Evolutionary conservation across 2,329 filamentous ascomycete species (phyloP).

Genomic region (Neonectria ditissima): DNA sequence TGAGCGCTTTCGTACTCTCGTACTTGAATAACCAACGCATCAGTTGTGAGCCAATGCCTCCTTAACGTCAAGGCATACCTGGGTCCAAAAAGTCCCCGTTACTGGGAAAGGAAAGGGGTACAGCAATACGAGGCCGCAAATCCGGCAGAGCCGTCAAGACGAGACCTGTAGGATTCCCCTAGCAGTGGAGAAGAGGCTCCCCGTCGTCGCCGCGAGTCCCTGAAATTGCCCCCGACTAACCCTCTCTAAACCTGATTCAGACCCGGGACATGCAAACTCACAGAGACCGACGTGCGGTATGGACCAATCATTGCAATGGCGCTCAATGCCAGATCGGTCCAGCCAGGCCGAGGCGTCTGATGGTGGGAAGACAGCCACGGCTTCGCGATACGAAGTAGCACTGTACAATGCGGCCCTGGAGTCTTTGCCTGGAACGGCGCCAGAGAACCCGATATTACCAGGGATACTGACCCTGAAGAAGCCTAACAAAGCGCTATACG

Average conservation of each 20-base stretch:
- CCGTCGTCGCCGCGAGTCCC: slow-evolving; percentile 25
- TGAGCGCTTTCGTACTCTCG: no score
- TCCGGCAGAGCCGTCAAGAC: slow-evolving; percentile 1
- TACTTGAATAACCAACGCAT: not conserved
- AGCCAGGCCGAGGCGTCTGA: slow-evolving; percentile 22
- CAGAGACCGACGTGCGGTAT: slow-evolving; percentile 28
- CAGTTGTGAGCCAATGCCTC: not conserved
- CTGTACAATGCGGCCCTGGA: slow-evolving; percentile 1
- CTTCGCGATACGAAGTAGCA: slow-evolving; percentile 19
- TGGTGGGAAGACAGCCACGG: slow-evolving; percentile 20
- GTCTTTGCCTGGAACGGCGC: slow-evolving; percentile 3
- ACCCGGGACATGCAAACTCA: slow-evolving; percentile 13
- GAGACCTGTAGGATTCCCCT: slow-evolving; percentile 2
- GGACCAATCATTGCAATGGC: slow-evolving; percentile 37
- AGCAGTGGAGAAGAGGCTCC: slow-evolving; percentile 4
- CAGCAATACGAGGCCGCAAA: slow-evolving; percentile 7
- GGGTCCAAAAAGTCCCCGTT: not conserved
- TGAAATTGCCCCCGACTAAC: slow-evolving; percentile 30
- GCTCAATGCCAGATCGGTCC: slow-evolving; percentile 30
- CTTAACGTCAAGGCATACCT: not conserved
- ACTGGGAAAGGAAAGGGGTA: not conserved
- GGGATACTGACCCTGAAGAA: not conserved
- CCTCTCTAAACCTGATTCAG: slow-evolving; percentile 26
- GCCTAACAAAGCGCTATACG: not conserved
- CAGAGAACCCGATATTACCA: not conserved